Evolutionary conservation across 768 basidiomycete genomes (phyloP).

Genomic region (Leccinum longicurvipes): DNA sequence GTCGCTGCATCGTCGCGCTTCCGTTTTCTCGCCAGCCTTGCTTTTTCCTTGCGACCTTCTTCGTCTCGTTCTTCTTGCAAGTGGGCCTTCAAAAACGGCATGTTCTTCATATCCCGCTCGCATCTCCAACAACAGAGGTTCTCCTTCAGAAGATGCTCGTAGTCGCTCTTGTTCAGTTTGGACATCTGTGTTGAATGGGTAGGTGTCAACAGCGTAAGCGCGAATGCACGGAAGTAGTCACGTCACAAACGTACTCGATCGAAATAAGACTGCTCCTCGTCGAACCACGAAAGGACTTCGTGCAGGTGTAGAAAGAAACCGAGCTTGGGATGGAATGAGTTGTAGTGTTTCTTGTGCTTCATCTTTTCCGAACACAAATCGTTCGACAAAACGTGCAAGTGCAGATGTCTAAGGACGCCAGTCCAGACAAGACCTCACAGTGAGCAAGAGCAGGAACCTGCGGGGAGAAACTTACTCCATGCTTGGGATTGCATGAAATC

Average conservation of each 20-base stretch:
- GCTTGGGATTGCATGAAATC: conserved; percentile 84
- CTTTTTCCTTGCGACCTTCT: conserved; percentile 40
- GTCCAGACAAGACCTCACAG: not conserved
- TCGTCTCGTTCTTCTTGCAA: conserved; percentile 71
- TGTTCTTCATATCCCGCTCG: conserved; percentile 56
- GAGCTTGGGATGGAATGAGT: conserved; percentile 80
- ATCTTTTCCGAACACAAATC: conserved; percentile 67
- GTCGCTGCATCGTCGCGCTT: conserved; percentile 25
- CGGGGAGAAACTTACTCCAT: conserved; percentile 62
- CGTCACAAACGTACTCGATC: conserved; percentile 39
- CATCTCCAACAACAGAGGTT: conserved; percentile 71
- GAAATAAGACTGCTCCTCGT: conserved; percentile 56
- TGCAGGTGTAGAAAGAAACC: conserved; percentile 81
- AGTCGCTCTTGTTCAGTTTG: conserved; percentile 46
- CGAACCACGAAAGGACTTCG: conserved; percentile 81
- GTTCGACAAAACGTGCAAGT: conserved; percentile 81
- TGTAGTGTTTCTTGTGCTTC: conserved; percentile 90
- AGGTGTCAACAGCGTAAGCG: conserved; percentile 1
- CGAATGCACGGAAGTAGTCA: not conserved
- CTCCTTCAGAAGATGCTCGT: conserved; percentile 67
- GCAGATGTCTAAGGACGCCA: conserved; percentile 57
- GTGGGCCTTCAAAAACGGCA: conserved; percentile 73
- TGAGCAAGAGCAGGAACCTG: not conserved
- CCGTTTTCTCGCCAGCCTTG: conserved; percentile 39
- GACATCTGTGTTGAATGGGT: conserved; percentile 42